Percentiles rank a stretch among this genome's conserved stretches.
Evolutionary conservation across 768 basidiomycete genomes (phyloP).

Genomic region (Lactifluus subvellereus): DNA sequence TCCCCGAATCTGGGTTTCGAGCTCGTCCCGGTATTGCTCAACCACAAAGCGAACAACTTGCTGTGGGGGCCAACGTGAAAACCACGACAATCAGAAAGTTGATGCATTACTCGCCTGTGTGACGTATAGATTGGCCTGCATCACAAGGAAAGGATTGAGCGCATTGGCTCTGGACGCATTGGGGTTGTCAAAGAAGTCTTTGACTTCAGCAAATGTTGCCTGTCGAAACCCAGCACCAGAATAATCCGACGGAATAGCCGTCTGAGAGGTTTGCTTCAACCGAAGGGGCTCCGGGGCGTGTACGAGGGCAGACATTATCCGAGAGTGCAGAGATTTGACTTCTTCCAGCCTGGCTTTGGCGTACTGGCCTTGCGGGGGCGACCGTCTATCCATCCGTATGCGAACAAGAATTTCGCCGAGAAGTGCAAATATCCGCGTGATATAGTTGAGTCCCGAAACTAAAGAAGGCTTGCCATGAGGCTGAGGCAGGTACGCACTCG

Average conservation of each 20-base stretch:
- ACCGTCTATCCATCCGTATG: conserved; percentile 81
- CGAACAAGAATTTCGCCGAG: conserved; percentile 83
- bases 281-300: conserved; percentile 74
- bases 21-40: conserved; percentile 87
- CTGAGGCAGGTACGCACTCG: conserved; percentile 74
- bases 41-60: conserved; percentile 92
- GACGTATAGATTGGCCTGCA: conserved; percentile 89
- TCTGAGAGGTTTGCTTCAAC: conserved; percentile 51
- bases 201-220: conserved; percentile 82
- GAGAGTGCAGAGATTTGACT: conserved; percentile 70
- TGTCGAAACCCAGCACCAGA: conserved; percentile 71
- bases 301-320: conserved; percentile 66
- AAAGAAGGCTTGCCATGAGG: conserved; percentile 83
- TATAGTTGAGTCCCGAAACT: conserved; percentile 84
- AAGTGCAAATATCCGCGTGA: conserved; percentile 77
- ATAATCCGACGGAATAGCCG: conserved; percentile 51
- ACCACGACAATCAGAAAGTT: neutral
- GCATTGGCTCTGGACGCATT: conserved; percentile 82
- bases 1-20: conserved; percentile 62
- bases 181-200: conserved; percentile 88
- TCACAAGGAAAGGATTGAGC: conserved; percentile 83
- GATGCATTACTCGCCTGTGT: conserved; percentile 60
- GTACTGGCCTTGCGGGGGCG: conserved; percentile 79
- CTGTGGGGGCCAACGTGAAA: conserved; percentile 35
- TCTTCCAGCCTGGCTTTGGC: conserved; percentile 82